Evolutionary conservation across 345 rosid genomes (phyloP), one percentile per base, ranked within the genome.

Genomic region (Salix koriyanagi): DNA sequence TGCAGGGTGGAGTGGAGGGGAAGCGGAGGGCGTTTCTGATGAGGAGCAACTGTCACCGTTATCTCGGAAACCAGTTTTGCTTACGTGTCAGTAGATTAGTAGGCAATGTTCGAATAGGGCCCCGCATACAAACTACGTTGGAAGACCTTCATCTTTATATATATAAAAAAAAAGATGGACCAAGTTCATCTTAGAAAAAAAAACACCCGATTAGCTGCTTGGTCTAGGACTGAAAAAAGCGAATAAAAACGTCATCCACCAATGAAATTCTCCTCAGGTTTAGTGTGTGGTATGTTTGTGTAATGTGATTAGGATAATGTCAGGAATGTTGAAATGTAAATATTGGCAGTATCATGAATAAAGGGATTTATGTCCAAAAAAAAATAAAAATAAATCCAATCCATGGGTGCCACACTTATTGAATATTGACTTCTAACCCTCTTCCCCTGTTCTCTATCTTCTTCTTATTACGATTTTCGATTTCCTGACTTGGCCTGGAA

Each of bases 91-190:
- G 39, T 50, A 26, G 2, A 50, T 77, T 44, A 65, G 16, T 25
- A 91, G 86, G 89, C 8, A 8, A 18, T 13, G 8, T 21, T 65
- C 2, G 30, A 42, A 7, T 10, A 7, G 18, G 18, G 36, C 16
- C 76, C 67, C 68, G 48, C 60, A 64, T 15, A 42, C 25, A 39
- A 19, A 23, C 15, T 12, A 58, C 4, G 64, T 1, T 58, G 28
- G 64, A 25, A 23, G 23, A 26, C 13, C 64, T 23, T 10, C 50
- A 14, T 44, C 16, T 44, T 1, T 5, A 5, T 41, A 41, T 2
- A 39, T 8, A 10, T 9, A 41, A 41, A 2, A 41, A 41, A 2
- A 41, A 41, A 41, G 12, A 41, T 11, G 44, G 44, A 10, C 44
- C 44, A 41, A 10, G 44, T 10, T 41, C 44, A 41, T 41, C 44